A percentile compares a stretch with the other conserved stretches of the same genome.
Evolutionary conservation across 768 basidiomycete genomes (phyloP).

Genomic region (Lentinula guzmanii): DNA sequence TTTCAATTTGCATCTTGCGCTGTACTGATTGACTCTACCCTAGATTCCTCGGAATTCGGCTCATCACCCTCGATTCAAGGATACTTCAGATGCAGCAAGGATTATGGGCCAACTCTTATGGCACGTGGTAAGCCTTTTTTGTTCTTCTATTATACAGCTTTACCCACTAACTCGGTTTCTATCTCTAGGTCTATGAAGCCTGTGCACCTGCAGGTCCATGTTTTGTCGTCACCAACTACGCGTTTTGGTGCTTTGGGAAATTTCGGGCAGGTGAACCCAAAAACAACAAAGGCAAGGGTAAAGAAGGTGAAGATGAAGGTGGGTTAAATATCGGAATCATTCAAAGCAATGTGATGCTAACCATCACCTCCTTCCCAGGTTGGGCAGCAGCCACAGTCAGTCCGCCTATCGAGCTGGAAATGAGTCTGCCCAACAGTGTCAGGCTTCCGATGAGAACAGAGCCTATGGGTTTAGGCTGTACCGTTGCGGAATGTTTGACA

Average conservation of each 20-base stretch:
- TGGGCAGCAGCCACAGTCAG: neutral
- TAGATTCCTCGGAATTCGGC: neutral
- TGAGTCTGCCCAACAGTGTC: neutral
- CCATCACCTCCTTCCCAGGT: neutral
- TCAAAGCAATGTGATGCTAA: no score
- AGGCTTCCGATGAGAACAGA: neutral
- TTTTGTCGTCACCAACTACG: neutral
- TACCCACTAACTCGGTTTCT: no score
- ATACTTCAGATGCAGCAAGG: neutral
- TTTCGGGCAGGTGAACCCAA: neutral
- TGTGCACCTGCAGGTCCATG: neutral
- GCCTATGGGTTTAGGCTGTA: neutral
- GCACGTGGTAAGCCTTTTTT: neutral
- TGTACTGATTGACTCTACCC: neutral
- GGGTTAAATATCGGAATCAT: no score
- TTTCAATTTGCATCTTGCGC: neutral
- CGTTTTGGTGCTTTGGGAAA: slow-evolving; percentile 1
- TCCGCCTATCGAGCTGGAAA: neutral
- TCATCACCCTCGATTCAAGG: neutral
- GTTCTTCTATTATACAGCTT: neutral
- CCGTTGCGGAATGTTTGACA: neutral
- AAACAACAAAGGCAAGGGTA: neutral
- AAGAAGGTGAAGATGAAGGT: neutral
- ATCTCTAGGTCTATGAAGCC: neutral
- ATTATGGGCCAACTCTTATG: neutral